A percentile compares a stretch with the other conserved stretches of the same genome.
Conservation (phyloP, 2,329 filamentous ascomycete genomes). For the Aspergillus pseudoviridinutans region DNA sequence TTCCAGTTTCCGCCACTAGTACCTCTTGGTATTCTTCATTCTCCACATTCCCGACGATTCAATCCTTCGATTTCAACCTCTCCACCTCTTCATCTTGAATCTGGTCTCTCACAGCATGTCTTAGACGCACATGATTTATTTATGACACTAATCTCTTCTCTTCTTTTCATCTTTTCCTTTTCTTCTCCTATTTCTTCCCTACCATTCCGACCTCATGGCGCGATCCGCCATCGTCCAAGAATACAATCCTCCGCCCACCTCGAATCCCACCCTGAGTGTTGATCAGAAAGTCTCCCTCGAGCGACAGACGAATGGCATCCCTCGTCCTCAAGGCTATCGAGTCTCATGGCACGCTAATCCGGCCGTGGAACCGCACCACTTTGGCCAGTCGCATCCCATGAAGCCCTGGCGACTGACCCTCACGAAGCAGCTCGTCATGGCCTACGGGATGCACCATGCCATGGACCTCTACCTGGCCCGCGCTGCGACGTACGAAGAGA, state of each 20-base stretch:
- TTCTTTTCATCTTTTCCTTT: conserved; percentile 4
- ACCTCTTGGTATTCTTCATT: background rate
- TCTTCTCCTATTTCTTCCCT: background rate
- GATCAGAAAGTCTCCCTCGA: conserved; percentile 51
- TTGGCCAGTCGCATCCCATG: conserved; percentile 96
- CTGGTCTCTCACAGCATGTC: background rate
- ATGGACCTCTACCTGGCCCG: conserved; percentile 93
- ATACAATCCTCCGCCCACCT: conserved; percentile 40
- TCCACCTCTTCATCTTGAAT: background rate
- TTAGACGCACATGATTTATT: background rate
- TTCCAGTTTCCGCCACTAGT: background rate
- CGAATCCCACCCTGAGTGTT: conserved; percentile 43
- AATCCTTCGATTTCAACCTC: background rate
- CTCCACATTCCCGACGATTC: background rate
- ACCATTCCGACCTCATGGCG: conserved; percentile 29
- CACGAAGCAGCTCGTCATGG: conserved; percentile 89
- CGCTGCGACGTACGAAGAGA: conserved; percentile 79
- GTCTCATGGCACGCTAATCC: conserved; percentile 97
- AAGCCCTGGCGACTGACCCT: conserved; percentile 96
- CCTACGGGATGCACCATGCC: conserved; percentile 91
- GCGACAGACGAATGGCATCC: conserved; percentile 63
- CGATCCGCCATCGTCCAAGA: conserved; percentile 47
- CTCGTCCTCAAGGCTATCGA: conserved; percentile 76
- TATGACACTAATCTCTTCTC: background rate
- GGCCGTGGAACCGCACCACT: conserved; percentile 93